phyloP scores from a whole-genome alignment of 495 filamentous ascomycete genomes.

The Penicillium coffeae region DNA sequence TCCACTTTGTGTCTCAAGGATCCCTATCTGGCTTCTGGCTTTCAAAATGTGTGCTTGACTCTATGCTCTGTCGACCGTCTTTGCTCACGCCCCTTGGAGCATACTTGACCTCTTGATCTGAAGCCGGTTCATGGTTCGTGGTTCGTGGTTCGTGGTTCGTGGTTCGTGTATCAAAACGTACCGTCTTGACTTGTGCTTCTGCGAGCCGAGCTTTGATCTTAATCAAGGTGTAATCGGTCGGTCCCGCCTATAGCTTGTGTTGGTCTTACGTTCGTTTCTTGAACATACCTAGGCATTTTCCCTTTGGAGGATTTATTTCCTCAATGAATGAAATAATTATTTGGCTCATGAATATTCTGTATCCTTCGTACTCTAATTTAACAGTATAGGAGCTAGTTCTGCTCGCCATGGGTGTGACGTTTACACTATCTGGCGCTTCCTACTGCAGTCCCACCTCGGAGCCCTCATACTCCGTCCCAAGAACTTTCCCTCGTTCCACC shows the following conservation, averaged over 20 bases:
- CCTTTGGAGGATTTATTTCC: background rate
- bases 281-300: background rate
- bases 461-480: too few relatives aligned
- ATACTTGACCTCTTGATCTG: too few relatives aligned
- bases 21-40: background rate
- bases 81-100: too few relatives aligned
- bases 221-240: background rate
- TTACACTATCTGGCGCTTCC: too few relatives aligned
- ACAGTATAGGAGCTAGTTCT: too few relatives aligned
- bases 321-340: background rate
- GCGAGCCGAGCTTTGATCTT: background rate
- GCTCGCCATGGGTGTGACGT: too few relatives aligned
- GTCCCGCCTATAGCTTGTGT: background rate
- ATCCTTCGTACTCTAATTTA: background rate
- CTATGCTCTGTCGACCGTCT: too few relatives aligned
- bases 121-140: too few relatives aligned
- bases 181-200: background rate
- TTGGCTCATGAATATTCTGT: background rate
- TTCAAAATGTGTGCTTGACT: background rate
- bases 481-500: too few relatives aligned
- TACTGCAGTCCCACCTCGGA: too few relatives aligned
- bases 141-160: too few relatives aligned
- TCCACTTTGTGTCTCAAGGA: constrained; percentile 9
- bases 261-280: background rate
- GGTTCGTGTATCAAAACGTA: background rate